Percentiles rank a stretch among this genome's conserved stretches.
Conservation (phyloP, 306 rosid species). For the Psophocarpus tetragonolobus region DNA sequence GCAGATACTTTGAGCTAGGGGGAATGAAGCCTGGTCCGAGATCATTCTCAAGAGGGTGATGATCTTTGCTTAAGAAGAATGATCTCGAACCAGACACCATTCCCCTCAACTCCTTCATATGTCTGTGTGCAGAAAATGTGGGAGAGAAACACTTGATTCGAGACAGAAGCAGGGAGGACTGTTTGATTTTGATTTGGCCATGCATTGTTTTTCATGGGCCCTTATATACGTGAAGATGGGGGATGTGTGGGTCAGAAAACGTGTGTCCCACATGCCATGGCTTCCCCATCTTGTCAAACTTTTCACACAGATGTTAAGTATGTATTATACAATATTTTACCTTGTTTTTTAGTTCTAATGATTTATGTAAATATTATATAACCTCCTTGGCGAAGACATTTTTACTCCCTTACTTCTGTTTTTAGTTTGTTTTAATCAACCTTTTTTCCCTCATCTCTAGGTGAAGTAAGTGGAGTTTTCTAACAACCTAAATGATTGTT, state of each 20-base stretch:
- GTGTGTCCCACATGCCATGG: conserved; percentile 52
- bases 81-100: conserved; percentile 96
- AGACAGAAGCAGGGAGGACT: conserved; percentile 36
- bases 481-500: conserved; percentile 7
- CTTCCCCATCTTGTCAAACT: conserved; percentile 47
- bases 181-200: conserved; percentile 63
- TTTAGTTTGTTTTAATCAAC: background rate
- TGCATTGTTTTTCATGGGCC: conserved; percentile 72
- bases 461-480: conserved; percentile 3
- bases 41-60: conserved; percentile 40
- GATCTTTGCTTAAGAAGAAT: conserved; percentile 28
- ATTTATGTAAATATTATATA: background rate
- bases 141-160: conserved; percentile 34
- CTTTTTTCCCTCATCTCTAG: background rate
- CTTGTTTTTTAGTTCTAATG: conserved; percentile 27
- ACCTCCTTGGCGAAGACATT: background rate
- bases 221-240: conserved; percentile 66
- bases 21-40: conserved; percentile 99
- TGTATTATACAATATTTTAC: conserved; percentile 10
- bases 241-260: conserved; percentile 46
- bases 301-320: conserved; percentile 42
- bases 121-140: background rate
- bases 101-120: conserved; percentile 72
- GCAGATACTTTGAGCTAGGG: conserved; percentile 51
- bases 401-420: background rate